These are phyloP conservation scores for Phytophthora sansomeana DNA, from an alignment of 352 stramenopile species.

Conservation along the genomic window DNA sequence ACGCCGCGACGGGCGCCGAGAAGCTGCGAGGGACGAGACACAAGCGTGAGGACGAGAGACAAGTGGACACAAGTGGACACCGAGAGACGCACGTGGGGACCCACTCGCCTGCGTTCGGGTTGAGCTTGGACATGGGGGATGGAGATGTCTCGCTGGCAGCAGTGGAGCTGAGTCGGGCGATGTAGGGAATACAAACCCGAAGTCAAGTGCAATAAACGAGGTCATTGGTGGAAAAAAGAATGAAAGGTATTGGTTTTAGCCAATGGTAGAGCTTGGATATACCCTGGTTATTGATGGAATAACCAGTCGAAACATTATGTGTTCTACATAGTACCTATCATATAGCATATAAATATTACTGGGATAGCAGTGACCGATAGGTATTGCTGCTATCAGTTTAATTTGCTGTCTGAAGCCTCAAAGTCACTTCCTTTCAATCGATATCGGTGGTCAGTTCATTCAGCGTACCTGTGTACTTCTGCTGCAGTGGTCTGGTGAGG, in stretches of 20 bases:
- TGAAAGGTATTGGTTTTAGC: too few species aligned
- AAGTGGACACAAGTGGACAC: not conserved
- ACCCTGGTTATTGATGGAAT: not conserved
- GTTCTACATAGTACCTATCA: too few species aligned
- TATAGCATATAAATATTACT: too few species aligned
- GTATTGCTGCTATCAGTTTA: too few species aligned
- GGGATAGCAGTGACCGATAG: too few species aligned
- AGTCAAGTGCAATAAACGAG: not conserved
- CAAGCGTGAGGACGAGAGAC: slow-evolving; percentile 2
- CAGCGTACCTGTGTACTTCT: too few species aligned
- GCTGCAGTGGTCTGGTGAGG: too few species aligned
- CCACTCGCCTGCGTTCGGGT: slow-evolving; percentile 87
- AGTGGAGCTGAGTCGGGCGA: not conserved
- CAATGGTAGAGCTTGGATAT: too few species aligned
- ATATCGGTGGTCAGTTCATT: too few species aligned
- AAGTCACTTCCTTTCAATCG: too few species aligned
- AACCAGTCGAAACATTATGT: too few species aligned
- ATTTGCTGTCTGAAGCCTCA: too few species aligned
- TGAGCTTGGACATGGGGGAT: slow-evolving; percentile 60
- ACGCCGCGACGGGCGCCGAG: slow-evolving; percentile 34
- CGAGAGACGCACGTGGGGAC: slow-evolving; percentile 68
- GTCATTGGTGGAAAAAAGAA: slow-evolving; percentile 6
- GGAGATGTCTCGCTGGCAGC: not conserved
- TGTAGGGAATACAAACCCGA: slow-evolving; percentile 11
- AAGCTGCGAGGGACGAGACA: slow-evolving; percentile 30